A percentile compares a stretch with the other conserved stretches of the same genome.
Evolutionary conservation across 1,139 yeast genomes (phyloP).

Genomic region (Sugiyamaella xylanicola): DNA sequence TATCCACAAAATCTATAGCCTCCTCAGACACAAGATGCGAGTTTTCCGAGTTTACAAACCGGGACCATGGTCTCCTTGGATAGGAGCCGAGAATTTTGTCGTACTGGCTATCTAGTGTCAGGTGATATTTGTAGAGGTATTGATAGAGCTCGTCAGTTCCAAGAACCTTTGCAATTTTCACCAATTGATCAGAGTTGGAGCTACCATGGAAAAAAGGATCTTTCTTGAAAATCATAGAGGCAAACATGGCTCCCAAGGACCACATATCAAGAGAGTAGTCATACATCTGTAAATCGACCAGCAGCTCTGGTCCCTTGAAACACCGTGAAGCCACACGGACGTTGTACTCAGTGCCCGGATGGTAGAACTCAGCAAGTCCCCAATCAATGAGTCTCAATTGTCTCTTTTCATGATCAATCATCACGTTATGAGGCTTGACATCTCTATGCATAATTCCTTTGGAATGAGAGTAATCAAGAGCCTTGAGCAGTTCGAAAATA

Average conservation of each 20-base stretch:
- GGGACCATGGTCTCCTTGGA: conserved; percentile 85
- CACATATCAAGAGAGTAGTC: conserved; percentile 95
- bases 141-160: conserved; percentile 83
- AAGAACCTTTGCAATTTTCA: conserved; percentile 88
- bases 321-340: conserved; percentile 98
- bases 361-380: conserved; percentile 98
- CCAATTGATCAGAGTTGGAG: conserved; percentile 93
- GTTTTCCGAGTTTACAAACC: conserved; percentile 76
- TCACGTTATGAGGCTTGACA: conserved; percentile 97
- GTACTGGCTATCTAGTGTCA: conserved; percentile 77
- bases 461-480: conserved; percentile 91
- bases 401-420: conserved; percentile 86
- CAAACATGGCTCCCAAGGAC: conserved; percentile 97
- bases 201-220: conserved; percentile 98
- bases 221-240: conserved; percentile 93
- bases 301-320: conserved; percentile 95
- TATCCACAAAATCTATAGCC: conserved; percentile 80
- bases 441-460: conserved; percentile 99
- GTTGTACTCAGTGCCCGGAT: conserved; percentile 90
- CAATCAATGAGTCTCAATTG: conserved; percentile 87
- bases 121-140: conserved; percentile 74
- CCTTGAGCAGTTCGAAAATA: conserved; percentile 84
- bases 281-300: conserved; percentile 90
- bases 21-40: conserved; percentile 68
- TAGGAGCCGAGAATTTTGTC: conserved; percentile 75